These are phyloP conservation scores for Goffeauzyma gilvescens DNA, from an alignment of 768 basidiomycete species.

Conservation along the genomic window DNA sequence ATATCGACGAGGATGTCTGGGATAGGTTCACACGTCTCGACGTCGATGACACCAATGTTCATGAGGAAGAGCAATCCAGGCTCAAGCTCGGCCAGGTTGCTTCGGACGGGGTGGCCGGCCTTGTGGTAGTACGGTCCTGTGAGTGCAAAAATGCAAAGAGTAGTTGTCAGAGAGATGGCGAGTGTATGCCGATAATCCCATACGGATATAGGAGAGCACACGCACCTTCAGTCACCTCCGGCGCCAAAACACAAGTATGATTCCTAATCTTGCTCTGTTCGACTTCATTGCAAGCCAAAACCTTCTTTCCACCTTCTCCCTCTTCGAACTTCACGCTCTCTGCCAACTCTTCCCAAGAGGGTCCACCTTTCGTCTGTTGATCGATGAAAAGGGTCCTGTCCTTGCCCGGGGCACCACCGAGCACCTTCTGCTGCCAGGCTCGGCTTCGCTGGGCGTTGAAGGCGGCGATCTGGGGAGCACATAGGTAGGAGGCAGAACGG, in stretches of 20 bases:
- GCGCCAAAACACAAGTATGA: conserved; percentile 23
- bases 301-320: conserved; percentile 4
- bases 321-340: conserved; percentile 5
- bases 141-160: too few relatives aligned
- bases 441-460: conserved; percentile 13
- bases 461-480: conserved; percentile 21
- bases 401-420: conserved; percentile 10
- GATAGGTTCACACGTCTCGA: conserved; percentile 28
- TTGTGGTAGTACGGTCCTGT: too few relatives aligned
- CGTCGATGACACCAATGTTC: conserved; percentile 30
- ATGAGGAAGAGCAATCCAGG: conserved; percentile 27
- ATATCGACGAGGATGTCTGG: conserved; percentile 25
- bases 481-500: conserved; percentile 20
- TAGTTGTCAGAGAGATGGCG: too few relatives aligned
- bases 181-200: too few relatives aligned
- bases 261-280: conserved; percentile 22
- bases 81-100: conserved; percentile 31
- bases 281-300: conserved; percentile 16
- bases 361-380: too few relatives aligned
- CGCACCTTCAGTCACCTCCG: conserved; percentile 13
- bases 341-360: conserved; percentile 20
- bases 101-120: conserved; percentile 26
- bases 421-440: conserved; percentile 11
- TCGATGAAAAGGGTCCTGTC: conserved; percentile 23
- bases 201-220: too few relatives aligned